These are phyloP conservation scores for Bremia lactucae DNA, from an alignment of 352 stramenopile genomes.

Conservation along the genomic window DNA sequence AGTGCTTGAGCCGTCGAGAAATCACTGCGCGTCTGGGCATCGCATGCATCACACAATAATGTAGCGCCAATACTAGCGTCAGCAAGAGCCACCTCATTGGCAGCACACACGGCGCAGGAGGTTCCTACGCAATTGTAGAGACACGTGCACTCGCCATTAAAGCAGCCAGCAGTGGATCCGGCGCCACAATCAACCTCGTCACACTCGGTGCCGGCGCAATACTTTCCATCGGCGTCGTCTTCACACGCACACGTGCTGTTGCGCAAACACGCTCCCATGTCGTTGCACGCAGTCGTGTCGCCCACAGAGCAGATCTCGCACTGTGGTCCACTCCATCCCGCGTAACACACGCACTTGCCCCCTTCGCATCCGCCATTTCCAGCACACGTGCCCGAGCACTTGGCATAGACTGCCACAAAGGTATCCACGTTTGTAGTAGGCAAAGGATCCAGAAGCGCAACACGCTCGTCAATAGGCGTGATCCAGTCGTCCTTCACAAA, in stretches of 20 bases:
- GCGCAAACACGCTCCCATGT: constrained; percentile 34
- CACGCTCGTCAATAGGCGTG: constrained; percentile 45
- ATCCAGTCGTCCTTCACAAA: constrained; percentile 64
- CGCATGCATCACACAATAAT: constrained; percentile 31
- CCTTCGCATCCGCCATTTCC: constrained; percentile 40
- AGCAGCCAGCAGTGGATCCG: constrained; percentile 39
- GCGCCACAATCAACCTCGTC: constrained; percentile 38
- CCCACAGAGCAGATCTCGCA: constrained; percentile 49
- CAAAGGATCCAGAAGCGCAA: constrained; percentile 32
- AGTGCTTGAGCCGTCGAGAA: constrained; percentile 7
- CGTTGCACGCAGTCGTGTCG: constrained; percentile 39
- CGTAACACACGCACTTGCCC: constrained; percentile 43
- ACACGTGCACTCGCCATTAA: constrained; percentile 43
- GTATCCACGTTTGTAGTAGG: constrained; percentile 29
- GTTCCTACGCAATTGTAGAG: constrained; percentile 41
- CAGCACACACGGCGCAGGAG: constrained; percentile 33
- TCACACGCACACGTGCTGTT: constrained; percentile 58
- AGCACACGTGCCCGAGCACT: constrained; percentile 28
- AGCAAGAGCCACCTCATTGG: constrained; percentile 23
- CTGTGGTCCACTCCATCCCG: constrained; percentile 51
- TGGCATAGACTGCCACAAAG: constrained; percentile 28
- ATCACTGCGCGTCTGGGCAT: constrained; percentile 8
- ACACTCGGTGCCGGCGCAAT: constrained; percentile 41
- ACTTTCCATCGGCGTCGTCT: constrained; percentile 31
- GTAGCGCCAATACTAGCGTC: constrained; percentile 19